A percentile compares a stretch with the other conserved stretches of the same genome.
phyloP scores from a whole-genome alignment of 345 rosid genomes.

The Arabidopsis arenosa region DNA sequence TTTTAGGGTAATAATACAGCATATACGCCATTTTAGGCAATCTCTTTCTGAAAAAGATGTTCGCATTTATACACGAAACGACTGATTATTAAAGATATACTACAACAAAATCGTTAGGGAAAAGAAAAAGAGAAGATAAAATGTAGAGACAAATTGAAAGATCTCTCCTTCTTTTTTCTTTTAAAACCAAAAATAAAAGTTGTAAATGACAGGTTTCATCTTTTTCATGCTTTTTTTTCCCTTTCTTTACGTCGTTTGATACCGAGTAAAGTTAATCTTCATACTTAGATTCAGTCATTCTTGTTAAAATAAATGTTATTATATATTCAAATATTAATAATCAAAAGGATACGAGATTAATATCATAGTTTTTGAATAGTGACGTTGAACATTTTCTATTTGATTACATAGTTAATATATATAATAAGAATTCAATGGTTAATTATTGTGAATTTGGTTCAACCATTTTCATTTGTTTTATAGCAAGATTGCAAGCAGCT shows the following conservation, averaged over 20 bases:
- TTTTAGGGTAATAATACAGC: constrained; percentile 25
- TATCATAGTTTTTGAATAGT: constrained; percentile 2
- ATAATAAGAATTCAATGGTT: background rate
- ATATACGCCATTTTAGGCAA: constrained; percentile 29
- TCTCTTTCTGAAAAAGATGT: constrained; percentile 39
- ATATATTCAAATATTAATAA: background rate
- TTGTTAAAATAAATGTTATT: background rate
- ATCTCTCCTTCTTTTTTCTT: constrained; percentile 4
- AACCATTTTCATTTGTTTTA: background rate
- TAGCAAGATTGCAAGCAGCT: background rate
- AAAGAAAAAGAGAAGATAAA: constrained; percentile 20
- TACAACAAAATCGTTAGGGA: constrained; percentile 7
- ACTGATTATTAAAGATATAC: constrained; percentile 29
- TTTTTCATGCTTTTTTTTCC: constrained; percentile 22
- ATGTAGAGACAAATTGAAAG: constrained; percentile 32
- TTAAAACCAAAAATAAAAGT: constrained; percentile 12
- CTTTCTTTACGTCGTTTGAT: constrained; percentile 22
- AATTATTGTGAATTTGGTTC: background rate
- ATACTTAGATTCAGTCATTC: constrained; percentile 30
- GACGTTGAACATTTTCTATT: background rate
- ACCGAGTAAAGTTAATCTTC: constrained; percentile 22
- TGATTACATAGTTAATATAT: background rate
- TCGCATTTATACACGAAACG: constrained; percentile 39
- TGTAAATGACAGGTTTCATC: constrained; percentile 38
- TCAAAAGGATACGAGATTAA: background rate